Evolutionary conservation across 164 flowering plant species (phyloP), one percentile per base, ranked within the genome.

Genomic region (Liquidambar formosana): DNA sequence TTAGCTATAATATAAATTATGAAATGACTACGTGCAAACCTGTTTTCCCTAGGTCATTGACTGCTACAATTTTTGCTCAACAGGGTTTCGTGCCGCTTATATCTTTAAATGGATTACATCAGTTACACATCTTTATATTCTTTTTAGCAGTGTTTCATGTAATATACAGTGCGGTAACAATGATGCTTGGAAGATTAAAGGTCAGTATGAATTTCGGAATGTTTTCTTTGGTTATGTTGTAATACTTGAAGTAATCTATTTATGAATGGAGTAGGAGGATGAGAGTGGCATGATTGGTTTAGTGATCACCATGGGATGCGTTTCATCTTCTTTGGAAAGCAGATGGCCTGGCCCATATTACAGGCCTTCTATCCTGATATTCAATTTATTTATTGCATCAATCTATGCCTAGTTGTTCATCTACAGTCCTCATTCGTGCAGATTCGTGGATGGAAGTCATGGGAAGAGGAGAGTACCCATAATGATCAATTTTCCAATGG

Each of bases 111-210:
- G 98, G 86, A 41, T 48, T 94, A 51, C 99, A 96, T 84, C 98
- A 96, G 71, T 71, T 94, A 66, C 99, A 96, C 80, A 96, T 96
- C 76, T 95, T 96, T 83, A 92, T 96, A 65, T 96, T 96, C 89
- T 90, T 96, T 71, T 81, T 93, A 67, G 99, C 99, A 27, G 88
- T 88, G 22, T 84, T 93, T 73, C 98, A 96, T 79, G 94, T 93
- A 13, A 18, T 81, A 26, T 85, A 87, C 73, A 88, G 97, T 75
- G 92, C 91, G 46, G 43, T 84, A 46, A 92, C 94, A 18, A 96
- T 96, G 99, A 68, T 71, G 66, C 94, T 96, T 47, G 99, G 99
- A 73, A 89, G 90, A 79, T 71, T 88, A 56, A 92, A 96, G 97
- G 99, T 93, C 61, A n/a, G 73, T 71, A 22, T 14, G 53, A 19